Conservation (phyloP, 352 stramenopile genomes). For the Albugo candida region DNA sequence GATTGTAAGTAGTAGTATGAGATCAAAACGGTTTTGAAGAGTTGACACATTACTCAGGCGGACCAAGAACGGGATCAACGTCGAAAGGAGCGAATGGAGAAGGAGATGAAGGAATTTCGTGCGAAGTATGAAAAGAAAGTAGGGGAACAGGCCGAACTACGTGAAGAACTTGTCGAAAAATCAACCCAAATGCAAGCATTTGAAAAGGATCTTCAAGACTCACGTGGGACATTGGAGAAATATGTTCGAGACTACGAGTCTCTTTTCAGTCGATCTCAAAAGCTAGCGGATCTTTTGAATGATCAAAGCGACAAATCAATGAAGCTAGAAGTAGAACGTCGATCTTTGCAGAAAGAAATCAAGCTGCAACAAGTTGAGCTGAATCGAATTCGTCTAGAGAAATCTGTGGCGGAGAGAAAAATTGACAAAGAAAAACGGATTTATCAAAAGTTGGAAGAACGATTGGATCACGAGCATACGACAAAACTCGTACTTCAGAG, state of each 20-base stretch:
- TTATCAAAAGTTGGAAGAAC: constrained; percentile 78
- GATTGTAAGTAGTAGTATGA: constrained; percentile 15
- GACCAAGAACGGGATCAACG: constrained; percentile 80
- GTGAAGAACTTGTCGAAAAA: constrained; percentile 28
- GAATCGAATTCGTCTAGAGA: constrained; percentile 71
- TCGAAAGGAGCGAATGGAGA: constrained; percentile 79
- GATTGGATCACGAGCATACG: constrained; percentile 81
- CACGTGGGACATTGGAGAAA: constrained; percentile 81
- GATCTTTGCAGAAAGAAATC: constrained; percentile 67
- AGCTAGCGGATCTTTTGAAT: constrained; percentile 84
- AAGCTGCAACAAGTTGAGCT: constrained; percentile 75
- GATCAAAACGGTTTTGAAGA: constrained; percentile 11
- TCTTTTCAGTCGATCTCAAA: constrained; percentile 78
- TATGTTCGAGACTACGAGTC: constrained; percentile 87
- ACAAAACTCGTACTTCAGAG: constrained; percentile 62
- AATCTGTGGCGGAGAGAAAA: constrained; percentile 79
- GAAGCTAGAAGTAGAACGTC: constrained; percentile 60
- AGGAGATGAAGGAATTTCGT: constrained; percentile 83
- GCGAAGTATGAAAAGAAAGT: constrained; percentile 77
- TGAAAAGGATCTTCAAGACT: constrained; percentile 73
- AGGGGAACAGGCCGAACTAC: constrained; percentile 24
- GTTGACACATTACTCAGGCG: constrained; percentile 19
- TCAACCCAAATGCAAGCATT: constrained; percentile 56
- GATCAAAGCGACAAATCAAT: constrained; percentile 81
- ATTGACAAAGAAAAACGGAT: constrained; percentile 75